Conservation (phyloP, 495 filamentous ascomycete genomes). For the Platismatia glauca region DNA sequence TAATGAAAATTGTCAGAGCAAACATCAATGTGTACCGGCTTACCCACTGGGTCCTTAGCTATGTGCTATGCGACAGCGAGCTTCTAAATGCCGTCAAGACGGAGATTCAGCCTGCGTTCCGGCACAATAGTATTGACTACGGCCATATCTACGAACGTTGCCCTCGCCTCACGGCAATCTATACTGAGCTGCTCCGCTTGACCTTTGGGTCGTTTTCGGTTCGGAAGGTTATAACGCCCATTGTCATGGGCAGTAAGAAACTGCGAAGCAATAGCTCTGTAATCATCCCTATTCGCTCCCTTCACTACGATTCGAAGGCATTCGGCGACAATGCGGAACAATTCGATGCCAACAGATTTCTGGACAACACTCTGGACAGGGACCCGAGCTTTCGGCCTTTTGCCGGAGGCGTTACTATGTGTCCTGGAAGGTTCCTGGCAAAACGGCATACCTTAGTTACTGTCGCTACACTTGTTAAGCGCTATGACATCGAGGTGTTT, state of each 20-base stretch:
- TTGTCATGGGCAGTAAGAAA: slow-evolving; percentile 17
- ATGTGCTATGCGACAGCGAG: slow-evolving; percentile 20
- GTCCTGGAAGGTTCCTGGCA: slow-evolving; percentile 35
- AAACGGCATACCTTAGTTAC: slow-evolving; percentile 31
- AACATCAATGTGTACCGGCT: slow-evolving; percentile 24
- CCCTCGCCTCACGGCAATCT: slow-evolving; percentile 1
- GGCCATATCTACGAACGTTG: slow-evolving; percentile 2
- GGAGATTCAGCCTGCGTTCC: slow-evolving; percentile 19
- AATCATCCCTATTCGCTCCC: slow-evolving; percentile 21
- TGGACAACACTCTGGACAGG: slow-evolving; percentile 15
- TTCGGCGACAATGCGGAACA: slow-evolving; percentile 18
- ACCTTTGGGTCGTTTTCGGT: slow-evolving; percentile 11
- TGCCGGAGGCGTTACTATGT: slow-evolving; percentile 31
- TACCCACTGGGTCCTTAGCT: slow-evolving; percentile 26
- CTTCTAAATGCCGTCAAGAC: slow-evolving; percentile 14
- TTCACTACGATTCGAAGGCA: slow-evolving; percentile 21
- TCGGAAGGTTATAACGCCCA: slow-evolving; percentile 8
- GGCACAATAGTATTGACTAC: neutral
- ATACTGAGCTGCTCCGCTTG: slow-evolving; percentile 21
- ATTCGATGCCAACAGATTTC: slow-evolving; percentile 25
- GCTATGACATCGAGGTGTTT: slow-evolving; percentile 24
- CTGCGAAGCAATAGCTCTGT: neutral
- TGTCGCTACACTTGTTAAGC: slow-evolving; percentile 24
- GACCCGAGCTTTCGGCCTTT: slow-evolving; percentile 28
- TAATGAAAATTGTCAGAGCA: neutral